A percentile compares a stretch with the other conserved stretches of the same genome.
These are phyloP conservation scores for Leishmania mexicana DNA, from an alignment of 208 protist species.

Conservation along the genomic window DNA sequence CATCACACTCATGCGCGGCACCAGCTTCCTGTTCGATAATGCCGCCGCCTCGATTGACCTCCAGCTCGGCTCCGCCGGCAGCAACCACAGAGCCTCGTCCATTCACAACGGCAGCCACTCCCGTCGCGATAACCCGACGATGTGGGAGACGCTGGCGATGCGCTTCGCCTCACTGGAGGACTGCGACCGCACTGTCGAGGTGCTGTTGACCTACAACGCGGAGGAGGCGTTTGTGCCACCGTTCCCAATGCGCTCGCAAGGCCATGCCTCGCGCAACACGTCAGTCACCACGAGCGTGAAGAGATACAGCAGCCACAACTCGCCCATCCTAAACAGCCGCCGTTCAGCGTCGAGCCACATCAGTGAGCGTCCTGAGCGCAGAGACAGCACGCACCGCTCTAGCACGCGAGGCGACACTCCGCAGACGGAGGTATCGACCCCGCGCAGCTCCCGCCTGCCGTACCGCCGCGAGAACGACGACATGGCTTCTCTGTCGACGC, in stretches of 20 bases:
- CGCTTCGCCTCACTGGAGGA: conserved; percentile 36
- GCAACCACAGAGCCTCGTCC: conserved; percentile 3
- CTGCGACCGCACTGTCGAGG: conserved; percentile 51
- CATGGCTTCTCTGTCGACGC: conserved; percentile 19
- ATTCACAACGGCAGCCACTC: conserved; percentile 25
- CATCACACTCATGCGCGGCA: conserved; percentile 53
- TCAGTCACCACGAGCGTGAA: conserved; percentile 28
- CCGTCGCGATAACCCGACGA: conserved; percentile 37
- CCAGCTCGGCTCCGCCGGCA: neutral
- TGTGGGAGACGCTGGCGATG: conserved; percentile 61
- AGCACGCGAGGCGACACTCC: conserved; percentile 11
- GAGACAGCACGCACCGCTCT: conserved; percentile 4
- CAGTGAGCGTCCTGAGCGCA: conserved; percentile 19
- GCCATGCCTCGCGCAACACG: conserved; percentile 7
- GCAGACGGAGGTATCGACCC: conserved; percentile 25
- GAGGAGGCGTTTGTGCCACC: conserved; percentile 38
- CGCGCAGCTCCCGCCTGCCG: conserved; percentile 34
- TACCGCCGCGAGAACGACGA: conserved; percentile 33
- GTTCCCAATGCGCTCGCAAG: conserved; percentile 10
- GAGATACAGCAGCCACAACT: conserved; percentile 24
- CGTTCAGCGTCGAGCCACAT: conserved; percentile 15
- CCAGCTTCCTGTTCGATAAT: conserved; percentile 72
- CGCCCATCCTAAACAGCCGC: conserved; percentile 12
- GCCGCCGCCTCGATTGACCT: conserved; percentile 46
- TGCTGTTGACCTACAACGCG: conserved; percentile 50